Base-by-base conservation (phyloP, 73 alveolate species). In the Paramecium octaurelia region DNA sequence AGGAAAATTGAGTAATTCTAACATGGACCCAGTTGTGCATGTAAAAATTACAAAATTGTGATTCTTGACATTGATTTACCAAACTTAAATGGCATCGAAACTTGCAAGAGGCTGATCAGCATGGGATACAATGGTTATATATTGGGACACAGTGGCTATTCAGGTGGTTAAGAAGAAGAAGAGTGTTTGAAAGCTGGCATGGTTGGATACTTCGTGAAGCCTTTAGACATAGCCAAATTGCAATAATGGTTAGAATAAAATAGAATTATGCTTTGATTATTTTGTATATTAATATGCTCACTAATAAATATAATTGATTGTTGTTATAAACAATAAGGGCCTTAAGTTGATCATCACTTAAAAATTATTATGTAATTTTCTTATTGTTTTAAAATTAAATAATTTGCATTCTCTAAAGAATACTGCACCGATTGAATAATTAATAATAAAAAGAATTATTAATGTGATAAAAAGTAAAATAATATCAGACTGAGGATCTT, bases 121-220 rank as follows among this genome's bases (percentile, higher is more conserved):
- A 24, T 31, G 43, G 91, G 91, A 6, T 80, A 6, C 46, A 18
- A 9, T 20, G 91, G 91, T 4, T 20, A 18, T 46, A 80, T 80
- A 4, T 23, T 80, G 27, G 91, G 91, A 8, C 91, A 80, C 46
- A 80, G 76, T 40, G 91, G 76, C 23, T 80, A 43, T 44, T 43
- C 71, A 7, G 91, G 75, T 20, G 75, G 36, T 14, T 11, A 80
- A 11, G 77, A 44, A 44, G 57, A 40, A 43, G 43, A 46, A 27
- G 91, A 80, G 3, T 80, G 91, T 23, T 35, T 80, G 14, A 31
- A 80, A 35, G 91, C 91, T 24, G 91, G 91, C 8, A 80, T 80
- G 91, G 31, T 18, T 3, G 73, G 43, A 31, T 80, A 46, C 48
- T 80, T 80, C 12, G 48, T 20, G 0, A 80, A 80, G 23, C 91